Base-by-base conservation (phyloP, 176 grass and related monocot species). In the Calamus simplicifolius region DNA sequence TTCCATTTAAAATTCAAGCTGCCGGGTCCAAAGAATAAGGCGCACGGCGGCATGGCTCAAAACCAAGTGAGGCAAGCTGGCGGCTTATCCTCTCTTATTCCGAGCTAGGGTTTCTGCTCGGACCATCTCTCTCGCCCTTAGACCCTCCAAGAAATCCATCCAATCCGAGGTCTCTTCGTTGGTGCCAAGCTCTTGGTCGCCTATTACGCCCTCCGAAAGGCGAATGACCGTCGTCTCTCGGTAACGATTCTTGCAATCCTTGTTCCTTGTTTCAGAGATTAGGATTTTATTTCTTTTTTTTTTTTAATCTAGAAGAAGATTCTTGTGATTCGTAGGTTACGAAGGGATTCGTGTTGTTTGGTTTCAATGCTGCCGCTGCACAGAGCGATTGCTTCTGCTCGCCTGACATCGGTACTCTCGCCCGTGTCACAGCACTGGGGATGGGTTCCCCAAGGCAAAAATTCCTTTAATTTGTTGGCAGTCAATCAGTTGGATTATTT, bases 81-180 rank as follows among this genome's bases (percentile, higher is more conserved):
- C 69, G 69, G 81, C 70, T 51, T 56, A 68, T 2, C 26, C 72
- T 43, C 68, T 83, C 61, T 27, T 58, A 7, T 52, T 76, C 64
- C 77, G 85, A 74, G 84, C 77, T 61, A 76, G 81, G 70, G 69
- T 57, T 49, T 23, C 78, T 15, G 60, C 75, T 49, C 60, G 73
- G 27, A 56, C 56, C 8, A 51, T 67, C 55, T 68, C 76, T 21
- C 50, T 61, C 30, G 57, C 54, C 66, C 35, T 84, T 48, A 43
- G 66, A 26, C 5, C 19, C 23, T 38, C 18, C 29, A 69, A 69
- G 25, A 69, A 58, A 23, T 14, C 30, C 8, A n/a, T 69, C 19
- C 29, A 54, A 27, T 18, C 57, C 52, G 66, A 57, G 54, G 31
- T 16, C 15, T 54, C 66, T 48, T 13, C 54, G 4, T 43, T 35